Base-by-base conservation (phyloP, 306 rosid species). In the Hylodesmum podocarpum region DNA sequence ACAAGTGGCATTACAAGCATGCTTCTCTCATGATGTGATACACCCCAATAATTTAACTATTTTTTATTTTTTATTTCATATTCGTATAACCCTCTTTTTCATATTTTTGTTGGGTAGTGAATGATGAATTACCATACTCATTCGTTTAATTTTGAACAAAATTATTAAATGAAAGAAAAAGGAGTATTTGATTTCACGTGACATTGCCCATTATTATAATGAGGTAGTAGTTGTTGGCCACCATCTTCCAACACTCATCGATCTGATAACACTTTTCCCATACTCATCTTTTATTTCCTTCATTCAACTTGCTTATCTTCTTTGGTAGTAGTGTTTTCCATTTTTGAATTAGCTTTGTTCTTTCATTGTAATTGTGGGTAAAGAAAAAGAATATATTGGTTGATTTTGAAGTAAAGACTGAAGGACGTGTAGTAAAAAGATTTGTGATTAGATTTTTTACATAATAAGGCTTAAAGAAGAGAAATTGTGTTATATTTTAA, bases 1-100 rank as follows among this genome's bases (percentile, higher is more conserved):
- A 51, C 76, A 70, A 51, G 49, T 73, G 69, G 39, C 54, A 54
- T 8, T 36, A 72, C 37, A 57, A 18, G 64, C 64, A 57, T 57
- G 64, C 8, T 46, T 43, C 18, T 13, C 6, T 43, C 16, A 2
- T 25, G 50, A 2, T 25, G 50, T 4, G 50, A 43, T n/a, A n/a
- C n/a, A n/a, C n/a, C 61, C 51, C 51, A 46, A 46, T 29, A 50
- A 18, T 50, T 50, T 27, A 7, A 8, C 14, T 0, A 19, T 21
- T 21, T 21, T 16, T 51, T 0, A 19, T 21, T 21, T 21, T 16
- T 51, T 3, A 15, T 44, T 44, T 44, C 8, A 1, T 15, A 3
- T 44, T 44, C 51, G 19, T 44, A 34, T 51, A 4, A 13, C 75
- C 41, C 19, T 18, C n/a, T 14, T 41, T 6, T 18, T 6, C 22